Evolutionary conservation across 2,329 filamentous ascomycete genomes (phyloP).

Genomic region (Claviceps humidiphila): DNA sequence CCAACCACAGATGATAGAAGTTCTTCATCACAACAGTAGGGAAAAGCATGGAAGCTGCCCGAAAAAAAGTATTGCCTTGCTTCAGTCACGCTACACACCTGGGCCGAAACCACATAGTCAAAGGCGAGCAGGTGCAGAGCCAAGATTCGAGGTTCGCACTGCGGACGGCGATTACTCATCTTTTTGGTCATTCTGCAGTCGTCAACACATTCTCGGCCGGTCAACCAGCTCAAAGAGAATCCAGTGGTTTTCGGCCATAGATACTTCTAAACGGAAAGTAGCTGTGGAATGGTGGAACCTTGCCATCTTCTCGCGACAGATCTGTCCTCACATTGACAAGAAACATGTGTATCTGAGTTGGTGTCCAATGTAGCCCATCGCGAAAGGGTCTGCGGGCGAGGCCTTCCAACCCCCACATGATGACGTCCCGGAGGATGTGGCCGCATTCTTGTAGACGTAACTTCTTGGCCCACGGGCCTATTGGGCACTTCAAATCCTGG

Average conservation of each 20-base stretch:
- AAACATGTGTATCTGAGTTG: constrained; percentile 29
- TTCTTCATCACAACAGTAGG: too few species aligned
- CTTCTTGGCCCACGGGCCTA: constrained; percentile 34
- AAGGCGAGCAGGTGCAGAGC: not conserved
- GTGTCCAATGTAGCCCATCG: constrained; percentile 27
- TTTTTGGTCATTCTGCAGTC: not conserved
- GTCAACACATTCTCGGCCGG: not conserved
- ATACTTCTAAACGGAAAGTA: constrained; percentile 29
- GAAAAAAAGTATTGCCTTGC: too few species aligned
- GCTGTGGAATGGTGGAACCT: constrained; percentile 22
- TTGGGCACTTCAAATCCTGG: constrained; percentile 32
- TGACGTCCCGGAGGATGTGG: constrained; percentile 29
- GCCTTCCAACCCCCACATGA: constrained; percentile 27
- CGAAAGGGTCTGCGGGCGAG: constrained; percentile 25
- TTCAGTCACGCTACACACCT: too few species aligned
- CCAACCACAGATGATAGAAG: too few species aligned
- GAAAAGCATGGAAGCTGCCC: too few species aligned
- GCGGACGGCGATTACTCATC: too few species aligned
- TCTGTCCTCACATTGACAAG: constrained; percentile 27
- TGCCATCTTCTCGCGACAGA: constrained; percentile 21
- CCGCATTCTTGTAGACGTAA: constrained; percentile 30
- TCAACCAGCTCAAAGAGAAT: not conserved
- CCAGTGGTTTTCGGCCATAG: constrained; percentile 24
- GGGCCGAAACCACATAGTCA: not conserved
- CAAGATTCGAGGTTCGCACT: not conserved